Conservation (phyloP, 1,284 basidiomycete species). For the Heterobasidion occidentale region DNA sequence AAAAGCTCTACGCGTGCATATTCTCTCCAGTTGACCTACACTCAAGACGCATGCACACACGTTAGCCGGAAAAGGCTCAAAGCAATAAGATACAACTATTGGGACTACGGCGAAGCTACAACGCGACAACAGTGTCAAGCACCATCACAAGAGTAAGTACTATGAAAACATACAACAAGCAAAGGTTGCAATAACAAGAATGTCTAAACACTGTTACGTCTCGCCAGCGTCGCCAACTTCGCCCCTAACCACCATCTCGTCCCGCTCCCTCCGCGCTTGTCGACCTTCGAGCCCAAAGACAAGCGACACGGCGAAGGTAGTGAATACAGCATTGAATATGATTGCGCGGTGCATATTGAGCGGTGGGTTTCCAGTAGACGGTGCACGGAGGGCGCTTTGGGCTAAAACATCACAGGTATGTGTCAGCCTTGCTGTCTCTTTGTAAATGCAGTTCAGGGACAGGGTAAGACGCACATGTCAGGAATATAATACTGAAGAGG, state of each 20-base stretch:
- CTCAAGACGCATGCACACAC: too few species aligned
- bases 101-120: background rate
- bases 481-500: slow-evolving; percentile 52
- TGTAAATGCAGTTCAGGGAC: background rate
- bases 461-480: slow-evolving; percentile 40
- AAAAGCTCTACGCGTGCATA: too few species aligned
- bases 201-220: too few species aligned
- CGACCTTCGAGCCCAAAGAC: slow-evolving; percentile 46
- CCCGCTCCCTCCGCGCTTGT: slow-evolving; percentile 51
- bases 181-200: too few species aligned
- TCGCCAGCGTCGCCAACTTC: background rate
- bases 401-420: slow-evolving; percentile 24
- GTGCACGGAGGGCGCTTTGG: slow-evolving; percentile 56
- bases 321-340: slow-evolving; percentile 52
- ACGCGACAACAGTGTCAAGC: background rate
- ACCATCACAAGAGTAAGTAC: too few species aligned
- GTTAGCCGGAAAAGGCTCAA: background rate
- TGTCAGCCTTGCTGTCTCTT: background rate
- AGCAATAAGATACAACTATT: background rate
- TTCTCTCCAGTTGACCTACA: too few species aligned
- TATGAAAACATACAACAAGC: too few species aligned
- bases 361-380: slow-evolving; percentile 50
- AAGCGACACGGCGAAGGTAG: slow-evolving; percentile 27
- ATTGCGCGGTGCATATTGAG: slow-evolving; percentile 58
- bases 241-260: slow-evolving; percentile 30